Base-by-base conservation (phyloP, 2,329 filamentous ascomycete species). In the Hypomyces rosellus region DNA sequence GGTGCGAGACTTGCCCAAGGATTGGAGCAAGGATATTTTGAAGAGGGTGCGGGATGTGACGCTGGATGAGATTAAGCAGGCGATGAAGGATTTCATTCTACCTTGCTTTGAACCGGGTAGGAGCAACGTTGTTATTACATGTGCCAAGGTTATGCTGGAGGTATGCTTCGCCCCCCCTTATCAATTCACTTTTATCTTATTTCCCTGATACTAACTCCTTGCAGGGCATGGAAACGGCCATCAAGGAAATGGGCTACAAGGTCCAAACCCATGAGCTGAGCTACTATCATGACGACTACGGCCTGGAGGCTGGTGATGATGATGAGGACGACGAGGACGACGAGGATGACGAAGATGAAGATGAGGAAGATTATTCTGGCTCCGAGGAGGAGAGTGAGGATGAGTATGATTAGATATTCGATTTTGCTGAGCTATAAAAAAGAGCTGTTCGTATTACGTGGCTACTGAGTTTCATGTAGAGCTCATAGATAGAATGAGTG, bases 221-320 rank as follows among this genome's bases (percentile, higher is more conserved):
- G 49, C 15, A 95, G 89, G 79, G 78, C 53, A 82, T 96, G 59
- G 81, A 86, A 60, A 84, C 84, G 57, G 84, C 86, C 2, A 88
- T 97, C 60, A 77, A 82, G 57, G 74, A 73, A 1, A 84, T 82
- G 50, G 90, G 90, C 0, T 99, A 95, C 74, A 85, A 84, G 65
- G 85, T 86, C 0, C 79, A 88, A 63, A 77, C 88, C 37, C 84
- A 85, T 63, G 76, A 85, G 25, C 75, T 97, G 45, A 82, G 84
- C 39, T 79, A 87, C 60, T 97, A 95, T 67, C 83, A 95, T 66
- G 89, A 96, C 56, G 88, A 90, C 61, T 97, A 97, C 64, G 92
- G 92, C 1, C 70, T 96, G 43, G 78, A 86, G 65, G 77, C 76
- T 2, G 83, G 83, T 0, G 83, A 84, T 0, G 82, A 84, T 0